Percentiles rank a stretch among this genome's conserved stretches.
phyloP scores from a whole-genome alignment of 2,329 filamentous ascomycete genomes.

The Stachybotrys echinatus region DNA sequence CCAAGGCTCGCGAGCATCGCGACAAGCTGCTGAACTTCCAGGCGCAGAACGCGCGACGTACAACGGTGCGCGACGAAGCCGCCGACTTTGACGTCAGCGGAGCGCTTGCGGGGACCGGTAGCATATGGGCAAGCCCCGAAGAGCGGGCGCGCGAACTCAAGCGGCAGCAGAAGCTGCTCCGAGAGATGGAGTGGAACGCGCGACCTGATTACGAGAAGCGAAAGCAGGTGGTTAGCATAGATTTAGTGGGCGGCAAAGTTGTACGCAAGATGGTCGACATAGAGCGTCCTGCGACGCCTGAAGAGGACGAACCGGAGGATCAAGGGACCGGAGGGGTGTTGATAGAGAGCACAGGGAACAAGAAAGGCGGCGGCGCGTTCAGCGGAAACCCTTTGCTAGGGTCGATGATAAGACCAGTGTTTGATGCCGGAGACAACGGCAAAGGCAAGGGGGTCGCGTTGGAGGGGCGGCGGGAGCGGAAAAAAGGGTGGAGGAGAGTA shows the following conservation, averaged over 20 bases:
- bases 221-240: slow-evolving; percentile 77
- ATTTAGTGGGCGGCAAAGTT: slow-evolving; percentile 72
- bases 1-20: slow-evolving; percentile 69
- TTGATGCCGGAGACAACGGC: slow-evolving; percentile 47
- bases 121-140: slow-evolving; percentile 78
- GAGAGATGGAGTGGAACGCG: slow-evolving; percentile 83
- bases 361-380: slow-evolving; percentile 51
- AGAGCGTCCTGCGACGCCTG: slow-evolving; percentile 52
- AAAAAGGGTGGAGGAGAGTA: slow-evolving; percentile 51
- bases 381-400: slow-evolving; percentile 64
- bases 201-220: slow-evolving; percentile 86
- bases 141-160: slow-evolving; percentile 81
- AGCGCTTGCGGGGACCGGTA: slow-evolving; percentile 37
- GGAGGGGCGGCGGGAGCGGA: slow-evolving; percentile 32
- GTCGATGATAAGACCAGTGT: slow-evolving; percentile 60
- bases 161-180: slow-evolving; percentile 74
- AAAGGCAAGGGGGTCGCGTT: slow-evolving; percentile 44
- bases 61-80: slow-evolving; percentile 82
- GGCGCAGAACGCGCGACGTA: slow-evolving; percentile 77
- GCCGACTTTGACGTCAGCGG: slow-evolving; percentile 51
- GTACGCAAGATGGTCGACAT: slow-evolving; percentile 64
- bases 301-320: slow-evolving; percentile 31
- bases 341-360: slow-evolving; percentile 29
- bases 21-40: slow-evolving; percentile 80
- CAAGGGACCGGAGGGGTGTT: slow-evolving; percentile 22